Evolutionary conservation across 495 filamentous ascomycete genomes (phyloP).

Genomic region (Talaromyces adpressus): DNA sequence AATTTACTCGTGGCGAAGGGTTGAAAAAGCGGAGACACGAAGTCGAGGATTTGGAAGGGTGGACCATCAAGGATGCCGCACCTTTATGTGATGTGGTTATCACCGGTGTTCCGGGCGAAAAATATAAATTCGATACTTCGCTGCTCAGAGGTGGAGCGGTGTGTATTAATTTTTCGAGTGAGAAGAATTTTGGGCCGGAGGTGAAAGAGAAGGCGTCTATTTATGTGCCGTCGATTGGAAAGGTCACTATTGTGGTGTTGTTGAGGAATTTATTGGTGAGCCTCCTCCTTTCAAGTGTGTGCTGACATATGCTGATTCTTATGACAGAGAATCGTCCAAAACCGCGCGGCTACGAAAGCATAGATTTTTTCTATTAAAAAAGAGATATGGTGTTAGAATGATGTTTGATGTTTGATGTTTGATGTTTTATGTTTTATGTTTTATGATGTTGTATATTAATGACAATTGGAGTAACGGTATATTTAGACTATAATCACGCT

Average conservation of each 20-base stretch:
- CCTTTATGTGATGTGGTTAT: conserved; percentile 91
- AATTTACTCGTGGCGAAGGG: conserved; percentile 82
- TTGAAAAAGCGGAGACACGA: conserved; percentile 76
- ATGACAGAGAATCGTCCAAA: conserved; percentile 43
- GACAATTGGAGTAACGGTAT: neutral
- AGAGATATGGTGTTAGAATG: neutral
- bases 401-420: neutral
- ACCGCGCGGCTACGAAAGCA: conserved; percentile 36
- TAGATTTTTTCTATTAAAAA: conserved; percentile 23
- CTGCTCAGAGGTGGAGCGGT: conserved; percentile 81
- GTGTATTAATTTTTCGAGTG: conserved; percentile 95
- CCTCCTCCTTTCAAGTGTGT: conserved; percentile 7
- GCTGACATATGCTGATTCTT: neutral
- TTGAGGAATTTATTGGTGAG: conserved; percentile 81
- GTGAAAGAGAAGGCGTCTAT: conserved; percentile 94
- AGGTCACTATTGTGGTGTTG: conserved; percentile 91
- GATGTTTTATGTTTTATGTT: neutral
- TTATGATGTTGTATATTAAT: conserved; percentile 6
- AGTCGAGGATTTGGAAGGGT: conserved; percentile 69
- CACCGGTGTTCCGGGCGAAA: conserved; percentile 79
- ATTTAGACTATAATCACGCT: neutral
- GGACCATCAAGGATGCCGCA: conserved; percentile 69
- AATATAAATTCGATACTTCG: conserved; percentile 79
- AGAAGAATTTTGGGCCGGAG: conserved; percentile 84
- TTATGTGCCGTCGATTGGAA: conserved; percentile 93